These are phyloP conservation scores for Oropetium thomaeum DNA, from an alignment of 176 grass and related monocot genomes.

Conservation along the genomic window DNA sequence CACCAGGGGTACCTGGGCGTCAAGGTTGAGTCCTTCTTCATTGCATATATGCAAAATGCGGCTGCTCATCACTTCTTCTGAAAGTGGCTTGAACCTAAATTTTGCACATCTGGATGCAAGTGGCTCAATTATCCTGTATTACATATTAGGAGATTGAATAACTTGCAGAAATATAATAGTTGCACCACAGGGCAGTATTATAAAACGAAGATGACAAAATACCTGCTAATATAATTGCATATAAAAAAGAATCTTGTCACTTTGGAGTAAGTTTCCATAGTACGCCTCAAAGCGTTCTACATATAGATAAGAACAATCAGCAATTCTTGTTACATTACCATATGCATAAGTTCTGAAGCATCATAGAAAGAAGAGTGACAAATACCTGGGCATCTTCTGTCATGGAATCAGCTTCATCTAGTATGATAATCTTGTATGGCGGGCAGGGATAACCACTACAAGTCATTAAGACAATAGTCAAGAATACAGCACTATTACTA, in stretches of 20 bases:
- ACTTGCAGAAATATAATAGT: constrained; percentile 7
- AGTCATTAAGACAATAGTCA: constrained; percentile 26
- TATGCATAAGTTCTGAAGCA: constrained; percentile 8
- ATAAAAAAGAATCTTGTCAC: constrained; percentile 99
- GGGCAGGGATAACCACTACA: constrained; percentile 88
- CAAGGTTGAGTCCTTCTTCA: constrained; percentile 85
- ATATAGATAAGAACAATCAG: constrained; percentile 24
- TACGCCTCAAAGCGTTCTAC: constrained; percentile 86
- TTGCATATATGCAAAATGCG: constrained; percentile 92
- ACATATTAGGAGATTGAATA: neutral
- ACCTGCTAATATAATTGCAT: constrained; percentile 99
- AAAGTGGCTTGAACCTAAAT: constrained; percentile 98
- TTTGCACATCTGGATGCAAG: constrained; percentile 98
- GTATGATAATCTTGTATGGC: constrained; percentile 97
- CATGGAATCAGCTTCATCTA: constrained; percentile 99
- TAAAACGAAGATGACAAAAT: constrained; percentile 21
- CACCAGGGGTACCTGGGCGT: constrained; percentile 56
- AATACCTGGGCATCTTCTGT: constrained; percentile 98
- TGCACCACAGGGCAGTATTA: neutral
- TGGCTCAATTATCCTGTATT: constrained; percentile 93
- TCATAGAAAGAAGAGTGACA: constrained; percentile 17
- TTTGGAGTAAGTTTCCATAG: constrained; percentile 91
- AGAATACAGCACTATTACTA: constrained; percentile 21
- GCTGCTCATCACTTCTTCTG: constrained; percentile 86
- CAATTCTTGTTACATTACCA: constrained; percentile 1